Percentiles rank a stretch among this genome's conserved stretches.
phyloP scores from a whole-genome alignment of 2,329 filamentous ascomycete genomes.

The Cladosporium sp. region DNA sequence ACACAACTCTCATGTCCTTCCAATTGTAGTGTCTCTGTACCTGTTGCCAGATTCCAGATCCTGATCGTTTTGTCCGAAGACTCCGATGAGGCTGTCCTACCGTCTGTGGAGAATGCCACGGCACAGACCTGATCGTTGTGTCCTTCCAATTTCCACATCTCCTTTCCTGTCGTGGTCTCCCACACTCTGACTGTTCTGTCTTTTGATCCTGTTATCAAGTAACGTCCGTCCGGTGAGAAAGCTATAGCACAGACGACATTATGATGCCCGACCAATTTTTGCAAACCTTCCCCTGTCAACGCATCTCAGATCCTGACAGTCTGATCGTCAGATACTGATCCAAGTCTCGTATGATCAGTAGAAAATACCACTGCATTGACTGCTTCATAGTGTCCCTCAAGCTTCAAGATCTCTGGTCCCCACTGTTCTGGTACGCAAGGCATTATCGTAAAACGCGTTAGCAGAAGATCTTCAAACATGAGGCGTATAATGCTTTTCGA shows the following conservation, averaged over 20 bases:
- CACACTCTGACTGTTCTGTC: background rate
- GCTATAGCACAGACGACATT: background rate
- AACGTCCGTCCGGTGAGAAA: background rate
- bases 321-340: too few species aligned
- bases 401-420: too few species aligned
- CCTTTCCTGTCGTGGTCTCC: background rate
- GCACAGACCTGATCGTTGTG: background rate
- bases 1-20: background rate
- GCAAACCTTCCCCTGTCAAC: too few species aligned
- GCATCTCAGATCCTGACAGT: too few species aligned
- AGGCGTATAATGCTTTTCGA: background rate
- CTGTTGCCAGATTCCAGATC: background rate
- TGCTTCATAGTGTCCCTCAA: too few species aligned
- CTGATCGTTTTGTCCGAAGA: background rate
- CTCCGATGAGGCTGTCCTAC: background rate
- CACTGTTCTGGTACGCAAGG: too few species aligned
- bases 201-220: background rate
- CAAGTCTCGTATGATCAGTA: too few species aligned
- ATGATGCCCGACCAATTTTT: too few species aligned
- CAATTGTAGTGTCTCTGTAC: background rate
- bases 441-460: too few species aligned
- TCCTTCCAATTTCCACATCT: background rate
- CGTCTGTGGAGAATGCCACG: background rate
- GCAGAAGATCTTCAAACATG: too few species aligned
- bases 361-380: too few species aligned